These are phyloP conservation scores for Phialocephala sp. DNA, from an alignment of 2,329 filamentous ascomycete species.

Conservation along the genomic window DNA sequence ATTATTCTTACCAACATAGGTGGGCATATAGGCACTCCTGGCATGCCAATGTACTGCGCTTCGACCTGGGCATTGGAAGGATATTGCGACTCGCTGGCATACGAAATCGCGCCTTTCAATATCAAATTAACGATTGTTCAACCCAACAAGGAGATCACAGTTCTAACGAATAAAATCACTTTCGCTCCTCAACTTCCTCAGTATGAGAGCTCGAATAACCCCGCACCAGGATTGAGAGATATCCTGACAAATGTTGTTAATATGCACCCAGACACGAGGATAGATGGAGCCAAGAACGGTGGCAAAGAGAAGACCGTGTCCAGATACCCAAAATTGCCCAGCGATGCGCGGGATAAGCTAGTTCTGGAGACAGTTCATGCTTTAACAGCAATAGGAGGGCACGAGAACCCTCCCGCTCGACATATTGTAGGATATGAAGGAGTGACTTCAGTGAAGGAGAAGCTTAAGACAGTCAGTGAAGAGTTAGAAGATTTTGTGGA, in stretches of 20 bases:
- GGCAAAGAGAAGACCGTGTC: slow-evolving; percentile 53
- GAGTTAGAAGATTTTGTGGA: slow-evolving; percentile 97
- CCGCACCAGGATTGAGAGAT: slow-evolving; percentile 80
- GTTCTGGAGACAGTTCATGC: slow-evolving; percentile 91
- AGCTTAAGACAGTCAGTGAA: slow-evolving; percentile 93
- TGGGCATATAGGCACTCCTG: slow-evolving; percentile 90
- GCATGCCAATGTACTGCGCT: slow-evolving; percentile 88
- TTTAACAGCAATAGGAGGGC: slow-evolving; percentile 87
- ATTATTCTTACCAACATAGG: slow-evolving; percentile 89
- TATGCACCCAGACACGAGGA: slow-evolving; percentile 68
- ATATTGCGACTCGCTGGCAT: slow-evolving; percentile 93
- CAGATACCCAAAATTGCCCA: slow-evolving; percentile 76
- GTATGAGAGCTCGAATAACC: slow-evolving; percentile 71
- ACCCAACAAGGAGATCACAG: slow-evolving; percentile 89
- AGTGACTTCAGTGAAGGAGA: slow-evolving; percentile 88
- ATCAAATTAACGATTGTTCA: slow-evolving; percentile 96
- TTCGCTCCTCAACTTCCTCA: slow-evolving; percentile 79
- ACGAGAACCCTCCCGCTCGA: slow-evolving; percentile 91
- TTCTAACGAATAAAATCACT: slow-evolving; percentile 84
- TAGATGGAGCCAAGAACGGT: slow-evolving; percentile 35
- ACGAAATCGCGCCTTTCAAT: slow-evolving; percentile 96
- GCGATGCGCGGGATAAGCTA: slow-evolving; percentile 71
- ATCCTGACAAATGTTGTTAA: slow-evolving; percentile 84
- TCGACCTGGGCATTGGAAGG: slow-evolving; percentile 95
- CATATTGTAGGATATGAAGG: slow-evolving; percentile 95